Percentiles rank a stretch among this genome's conserved stretches.
phyloP scores from a whole-genome alignment of 2,329 filamentous ascomycete genomes.

The Pestalotiopsis sp. region DNA sequence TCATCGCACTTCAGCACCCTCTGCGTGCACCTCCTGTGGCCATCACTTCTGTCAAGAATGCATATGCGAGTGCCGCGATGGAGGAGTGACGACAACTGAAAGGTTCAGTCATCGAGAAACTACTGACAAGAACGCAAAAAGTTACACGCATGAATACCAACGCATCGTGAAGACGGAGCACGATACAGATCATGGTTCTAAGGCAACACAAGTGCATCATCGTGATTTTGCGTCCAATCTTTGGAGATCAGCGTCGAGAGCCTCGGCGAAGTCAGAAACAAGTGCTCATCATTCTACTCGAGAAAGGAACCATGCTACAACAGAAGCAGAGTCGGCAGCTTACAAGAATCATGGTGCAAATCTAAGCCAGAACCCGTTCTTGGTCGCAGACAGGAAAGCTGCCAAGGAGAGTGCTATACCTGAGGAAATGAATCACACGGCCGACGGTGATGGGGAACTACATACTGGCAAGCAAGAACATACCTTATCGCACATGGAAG shows the following conservation, averaged over 20 bases:
- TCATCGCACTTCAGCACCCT: constrained; percentile 36
- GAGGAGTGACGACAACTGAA: constrained; percentile 20
- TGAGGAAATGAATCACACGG: not conserved
- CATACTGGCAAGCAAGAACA: constrained; percentile 1
- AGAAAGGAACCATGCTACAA: not conserved
- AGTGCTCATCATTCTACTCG: not conserved
- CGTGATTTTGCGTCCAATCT: not conserved
- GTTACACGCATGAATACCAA: not conserved
- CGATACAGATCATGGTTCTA: not conserved
- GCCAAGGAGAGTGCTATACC: constrained; percentile 4
- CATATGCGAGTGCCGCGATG: constrained; percentile 33
- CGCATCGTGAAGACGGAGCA: not conserved
- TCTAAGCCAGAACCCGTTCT: constrained; percentile 24
- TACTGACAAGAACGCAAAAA: not conserved
- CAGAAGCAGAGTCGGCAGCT: not conserved
- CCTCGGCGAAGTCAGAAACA: not conserved
- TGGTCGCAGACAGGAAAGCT: constrained; percentile 22
- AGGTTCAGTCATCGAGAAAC: constrained; percentile 22
- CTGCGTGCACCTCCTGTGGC: constrained; percentile 49
- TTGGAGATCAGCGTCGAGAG: not conserved
- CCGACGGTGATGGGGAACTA: not conserved
- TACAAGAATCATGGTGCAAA: constrained; percentile 8
- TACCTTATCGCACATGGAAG: constrained; percentile 5
- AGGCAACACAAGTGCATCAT: not conserved
- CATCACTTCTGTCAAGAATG: constrained; percentile 54